Base-by-base conservation (phyloP, 106 monocot genomes). In the Iris macrosiphon region DNA sequence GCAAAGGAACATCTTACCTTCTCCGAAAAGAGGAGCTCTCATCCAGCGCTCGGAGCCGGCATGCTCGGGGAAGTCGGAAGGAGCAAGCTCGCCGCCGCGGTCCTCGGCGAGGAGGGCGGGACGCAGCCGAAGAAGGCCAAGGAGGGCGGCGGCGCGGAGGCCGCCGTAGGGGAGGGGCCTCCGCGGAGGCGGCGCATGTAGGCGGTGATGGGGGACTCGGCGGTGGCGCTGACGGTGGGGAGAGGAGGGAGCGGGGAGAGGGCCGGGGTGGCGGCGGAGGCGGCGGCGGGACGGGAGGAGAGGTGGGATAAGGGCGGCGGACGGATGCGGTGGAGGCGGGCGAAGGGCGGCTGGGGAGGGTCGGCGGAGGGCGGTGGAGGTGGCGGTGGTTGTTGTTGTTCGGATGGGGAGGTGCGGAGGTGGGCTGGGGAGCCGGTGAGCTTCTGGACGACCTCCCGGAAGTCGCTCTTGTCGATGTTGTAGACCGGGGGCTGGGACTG, bases 391-490 rank as follows among this genome's bases (percentile, higher is more conserved):
- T 55, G 55, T n/a, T n/a, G n/a, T n/a, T n/a, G n/a, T n/a, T n/a
- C n/a, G n/a, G n/a, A n/a, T n/a, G n/a, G n/a, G n/a, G n/a, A n/a
- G n/a, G n/a, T n/a, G n/a, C n/a, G n/a, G 45, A 43, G 59, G 59
- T 73, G 76, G 8, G 70, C 65, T 30, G 81, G 67, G 15, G 81
- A 90, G 31, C 90, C 90, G 29, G 90, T 90, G 68, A 90, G 90
- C 69, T 91, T 84, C 74, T 89, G 84, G 23, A 89, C 89, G 39
- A 89, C 61, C 42, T 84, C 75, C 13, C 89, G 68, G 84, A 89
- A 89, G 48, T 84, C 71, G 72, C 61, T 72, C 59, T 84, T 84
- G 84, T 84, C 84, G 64, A 89, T 84, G 77, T 84, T 89, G 68
- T 84, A 89, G 12, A 89, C 89, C 0, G 84, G 89, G 29, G 89